Percentiles rank a stretch among this genome's conserved stretches.
Conservation (phyloP, 148 eudicot species). For the Arctostaphylos glauca region DNA sequence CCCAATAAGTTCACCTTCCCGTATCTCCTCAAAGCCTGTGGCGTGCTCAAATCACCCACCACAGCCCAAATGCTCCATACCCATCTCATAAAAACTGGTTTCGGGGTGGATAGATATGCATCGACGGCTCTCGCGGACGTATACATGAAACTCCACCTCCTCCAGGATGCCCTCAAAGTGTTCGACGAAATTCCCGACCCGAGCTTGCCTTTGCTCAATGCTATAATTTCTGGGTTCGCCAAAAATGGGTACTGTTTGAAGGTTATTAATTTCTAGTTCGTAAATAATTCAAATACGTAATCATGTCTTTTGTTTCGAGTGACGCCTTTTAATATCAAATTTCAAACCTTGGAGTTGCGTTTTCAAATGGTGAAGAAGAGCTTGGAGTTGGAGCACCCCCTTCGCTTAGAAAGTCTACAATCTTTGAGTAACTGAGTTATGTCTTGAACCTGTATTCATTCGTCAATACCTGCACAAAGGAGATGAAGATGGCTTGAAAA, state of each 20-base stretch:
- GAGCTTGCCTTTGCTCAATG: slow-evolving; percentile 30
- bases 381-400: too few species aligned
- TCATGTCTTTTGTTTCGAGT: background rate
- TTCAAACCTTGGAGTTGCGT: background rate
- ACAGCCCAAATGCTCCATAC: slow-evolving; percentile 66
- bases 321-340: background rate
- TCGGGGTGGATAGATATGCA: slow-evolving; percentile 34
- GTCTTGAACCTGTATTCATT: background rate
- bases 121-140: slow-evolving; percentile 52
- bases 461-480: background rate
- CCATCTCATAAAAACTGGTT: slow-evolving; percentile 63
- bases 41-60: slow-evolving; percentile 33
- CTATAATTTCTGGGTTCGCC: slow-evolving; percentile 41
- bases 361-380: too few species aligned
- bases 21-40: slow-evolving; percentile 65
- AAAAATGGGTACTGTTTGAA: slow-evolving; percentile 36
- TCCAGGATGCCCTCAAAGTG: slow-evolving; percentile 41
- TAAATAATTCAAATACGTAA: background rate
- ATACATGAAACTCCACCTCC: slow-evolving; percentile 44
- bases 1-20: slow-evolving; percentile 61
- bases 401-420: too few species aligned
- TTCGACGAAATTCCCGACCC: slow-evolving; percentile 40
- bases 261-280: background rate
- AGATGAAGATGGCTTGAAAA: background rate
- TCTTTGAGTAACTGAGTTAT: background rate